Conservation (phyloP, 768 basidiomycete genomes). For the Asterophora lycoperdoides region DNA sequence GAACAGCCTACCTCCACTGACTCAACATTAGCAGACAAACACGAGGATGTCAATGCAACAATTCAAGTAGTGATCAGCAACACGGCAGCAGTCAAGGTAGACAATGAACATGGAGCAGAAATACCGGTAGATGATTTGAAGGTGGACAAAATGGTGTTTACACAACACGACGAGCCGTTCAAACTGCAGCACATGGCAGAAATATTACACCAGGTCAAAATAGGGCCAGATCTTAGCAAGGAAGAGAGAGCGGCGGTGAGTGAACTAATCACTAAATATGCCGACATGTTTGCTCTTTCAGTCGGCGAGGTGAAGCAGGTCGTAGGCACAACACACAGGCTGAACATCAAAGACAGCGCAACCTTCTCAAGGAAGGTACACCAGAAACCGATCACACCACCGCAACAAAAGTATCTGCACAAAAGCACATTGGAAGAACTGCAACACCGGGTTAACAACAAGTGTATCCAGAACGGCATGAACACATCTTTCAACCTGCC, state of each 20-base stretch:
- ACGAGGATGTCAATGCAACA: too few species aligned
- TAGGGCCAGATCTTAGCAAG: constrained; percentile 27
- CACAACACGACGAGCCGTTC: constrained; percentile 22
- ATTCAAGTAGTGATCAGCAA: too few species aligned
- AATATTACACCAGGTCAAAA: constrained; percentile 17
- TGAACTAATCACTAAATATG: constrained; percentile 24
- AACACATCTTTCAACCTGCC: constrained; percentile 18
- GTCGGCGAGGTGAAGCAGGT: constrained; percentile 34
- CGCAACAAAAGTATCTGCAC: constrained; percentile 29
- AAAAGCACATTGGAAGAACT: constrained; percentile 31
- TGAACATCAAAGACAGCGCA: constrained; percentile 26
- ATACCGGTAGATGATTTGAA: not conserved
- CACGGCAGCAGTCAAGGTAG: too few species aligned
- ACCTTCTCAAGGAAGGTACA: constrained; percentile 28
- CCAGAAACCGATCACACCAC: constrained; percentile 27
- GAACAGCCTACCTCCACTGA: too few species aligned
- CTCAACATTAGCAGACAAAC: too few species aligned
- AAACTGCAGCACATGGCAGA: constrained; percentile 17
- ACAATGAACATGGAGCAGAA: not conserved
- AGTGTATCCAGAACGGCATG: constrained; percentile 26
- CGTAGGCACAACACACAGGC: constrained; percentile 25
- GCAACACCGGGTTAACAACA: constrained; percentile 27
- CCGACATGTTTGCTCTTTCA: constrained; percentile 37
- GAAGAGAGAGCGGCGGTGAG: constrained; percentile 21
- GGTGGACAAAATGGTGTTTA: constrained; percentile 14